Evolutionary conservation across 2,329 filamentous ascomycete species (phyloP), one percentile per base, ranked within the genome.

Genomic region (Alternaria longipes): DNA sequence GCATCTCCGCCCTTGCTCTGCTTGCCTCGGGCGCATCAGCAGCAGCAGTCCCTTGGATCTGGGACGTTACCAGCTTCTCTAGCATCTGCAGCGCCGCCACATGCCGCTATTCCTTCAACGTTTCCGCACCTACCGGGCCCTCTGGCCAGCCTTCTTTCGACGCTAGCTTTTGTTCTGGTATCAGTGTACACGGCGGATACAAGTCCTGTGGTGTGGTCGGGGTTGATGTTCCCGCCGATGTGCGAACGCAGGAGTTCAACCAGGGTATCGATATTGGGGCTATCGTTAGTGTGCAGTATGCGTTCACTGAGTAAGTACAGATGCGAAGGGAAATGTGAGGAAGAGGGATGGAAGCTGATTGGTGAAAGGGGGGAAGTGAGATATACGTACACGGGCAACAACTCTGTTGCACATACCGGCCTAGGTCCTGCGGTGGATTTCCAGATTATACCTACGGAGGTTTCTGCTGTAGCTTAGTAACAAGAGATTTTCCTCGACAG

Each of bases 71-170:
- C 12, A 45, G 50, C 45, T 69, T 66, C 59, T 65, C 60, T 38
- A 70, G 64, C 47, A 62, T 58, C 41, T 72, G 69, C 57, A 67
- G 55, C 28, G 66, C 68, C 30, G 64, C 69, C 18, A 66, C 64
- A 3, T 73, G 70, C 52, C 57, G 62, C 47, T 72, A 71, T 55
- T 59, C 46, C 41, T 67, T 71, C 41, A 65, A 62, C 41, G 59
- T 72, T 4, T 59, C 66, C 16, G 63, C 59, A 0, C 50, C 63
- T 2, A 14, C 32, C 2, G 69, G 70, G 6, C 66, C 63, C 4
- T 42, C 41, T 12, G 55, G 47, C 9, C 57, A 70, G 34, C 64
- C 69, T 8, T 26, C 64, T 11, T 71, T 71, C 34, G 40, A 62
- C 18, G 67, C 67, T 0, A 58, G 38, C 1, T 60, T 59, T n/a